Conservation (phyloP, 192 early-diverging fungal genomes). For the Entomortierella chlamydospora region DNA sequence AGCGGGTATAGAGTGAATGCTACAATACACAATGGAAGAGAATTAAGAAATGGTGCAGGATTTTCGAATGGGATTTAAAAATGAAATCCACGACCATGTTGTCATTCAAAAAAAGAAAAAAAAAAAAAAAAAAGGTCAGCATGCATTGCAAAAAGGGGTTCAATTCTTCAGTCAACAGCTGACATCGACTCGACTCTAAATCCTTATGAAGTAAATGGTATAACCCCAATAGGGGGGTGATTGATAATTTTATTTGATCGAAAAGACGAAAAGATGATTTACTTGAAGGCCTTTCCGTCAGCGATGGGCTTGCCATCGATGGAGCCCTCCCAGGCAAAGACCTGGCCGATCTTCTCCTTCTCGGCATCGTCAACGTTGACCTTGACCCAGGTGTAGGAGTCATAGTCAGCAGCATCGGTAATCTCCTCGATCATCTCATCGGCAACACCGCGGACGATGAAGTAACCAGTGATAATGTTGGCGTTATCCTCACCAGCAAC, state of each 20-base stretch:
- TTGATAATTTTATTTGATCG: neutral
- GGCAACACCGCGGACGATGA: conserved; percentile 84
- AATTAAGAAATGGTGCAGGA: neutral
- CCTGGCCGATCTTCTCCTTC: conserved; percentile 40
- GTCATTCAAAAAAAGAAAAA: neutral
- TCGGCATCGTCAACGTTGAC: conserved; percentile 75
- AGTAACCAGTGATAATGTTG: conserved; percentile 95
- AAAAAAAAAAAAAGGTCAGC: conserved; percentile 2
- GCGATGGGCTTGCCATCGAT: conserved; percentile 76
- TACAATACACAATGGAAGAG: neutral
- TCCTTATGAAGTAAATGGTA: too few species aligned
- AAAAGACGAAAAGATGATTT: conserved; percentile 24
- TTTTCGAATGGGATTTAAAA: neutral
- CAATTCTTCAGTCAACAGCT: neutral
- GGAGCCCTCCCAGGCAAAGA: conserved; percentile 85
- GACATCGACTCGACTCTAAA: too few species aligned
- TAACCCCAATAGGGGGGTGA: neutral
- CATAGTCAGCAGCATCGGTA: conserved; percentile 88
- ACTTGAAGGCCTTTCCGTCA: conserved; percentile 93
- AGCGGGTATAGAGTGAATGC: too few species aligned
- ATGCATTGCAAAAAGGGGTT: neutral
- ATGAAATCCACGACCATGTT: neutral
- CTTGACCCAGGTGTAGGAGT: conserved; percentile 86
- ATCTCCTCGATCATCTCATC: conserved; percentile 51
- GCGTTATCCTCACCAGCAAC: conserved; percentile 86